Percentiles rank a stretch among this genome's conserved stretches.
These are phyloP conservation scores for Salix koriyanagi DNA, from an alignment of 345 rosid species.

Conservation along the genomic window DNA sequence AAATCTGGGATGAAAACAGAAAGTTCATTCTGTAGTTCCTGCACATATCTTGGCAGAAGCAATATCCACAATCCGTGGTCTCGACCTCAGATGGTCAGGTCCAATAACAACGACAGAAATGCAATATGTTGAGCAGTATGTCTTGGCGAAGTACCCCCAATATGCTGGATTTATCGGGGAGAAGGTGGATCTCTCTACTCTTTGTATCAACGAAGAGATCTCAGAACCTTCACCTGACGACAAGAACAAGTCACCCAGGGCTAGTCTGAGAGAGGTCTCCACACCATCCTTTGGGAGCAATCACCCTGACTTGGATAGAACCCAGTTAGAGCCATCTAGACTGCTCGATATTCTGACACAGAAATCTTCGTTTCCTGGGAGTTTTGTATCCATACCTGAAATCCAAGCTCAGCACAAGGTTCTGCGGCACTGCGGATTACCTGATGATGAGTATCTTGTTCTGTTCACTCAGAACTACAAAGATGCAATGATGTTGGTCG, in stretches of 20 bases:
- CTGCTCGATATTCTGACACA: slow-evolving; percentile 56
- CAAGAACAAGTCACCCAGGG: slow-evolving; percentile 40
- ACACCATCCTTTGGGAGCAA: slow-evolving; percentile 33
- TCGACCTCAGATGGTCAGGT: slow-evolving; percentile 67
- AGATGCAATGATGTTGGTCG: slow-evolving; percentile 65
- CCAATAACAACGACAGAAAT: slow-evolving; percentile 68
- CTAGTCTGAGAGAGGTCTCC: slow-evolving; percentile 32
- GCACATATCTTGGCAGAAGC: slow-evolving; percentile 76
- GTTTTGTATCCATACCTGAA: slow-evolving; percentile 69
- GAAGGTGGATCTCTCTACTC: slow-evolving; percentile 46
- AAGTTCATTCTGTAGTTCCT: slow-evolving; percentile 54
- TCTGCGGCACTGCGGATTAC: slow-evolving; percentile 57
- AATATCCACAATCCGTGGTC: slow-evolving; percentile 62
- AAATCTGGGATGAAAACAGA: slow-evolving; percentile 32
- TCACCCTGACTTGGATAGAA: slow-evolving; percentile 49
- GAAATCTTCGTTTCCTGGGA: slow-evolving; percentile 67
- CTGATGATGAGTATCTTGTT: slow-evolving; percentile 52
- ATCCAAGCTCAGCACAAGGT: slow-evolving; percentile 59
- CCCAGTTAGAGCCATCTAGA: slow-evolving; percentile 59
- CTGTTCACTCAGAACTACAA: slow-evolving; percentile 60
- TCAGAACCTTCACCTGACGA: slow-evolving; percentile 33
- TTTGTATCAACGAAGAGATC: slow-evolving; percentile 49
- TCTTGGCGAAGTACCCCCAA: slow-evolving; percentile 63
- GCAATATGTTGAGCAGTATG: slow-evolving; percentile 63
- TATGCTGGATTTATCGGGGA: slow-evolving; percentile 57